These are phyloP conservation scores for Clarireedia monteithiana DNA, from an alignment of 2,329 filamentous ascomycete genomes.

Conservation along the genomic window DNA sequence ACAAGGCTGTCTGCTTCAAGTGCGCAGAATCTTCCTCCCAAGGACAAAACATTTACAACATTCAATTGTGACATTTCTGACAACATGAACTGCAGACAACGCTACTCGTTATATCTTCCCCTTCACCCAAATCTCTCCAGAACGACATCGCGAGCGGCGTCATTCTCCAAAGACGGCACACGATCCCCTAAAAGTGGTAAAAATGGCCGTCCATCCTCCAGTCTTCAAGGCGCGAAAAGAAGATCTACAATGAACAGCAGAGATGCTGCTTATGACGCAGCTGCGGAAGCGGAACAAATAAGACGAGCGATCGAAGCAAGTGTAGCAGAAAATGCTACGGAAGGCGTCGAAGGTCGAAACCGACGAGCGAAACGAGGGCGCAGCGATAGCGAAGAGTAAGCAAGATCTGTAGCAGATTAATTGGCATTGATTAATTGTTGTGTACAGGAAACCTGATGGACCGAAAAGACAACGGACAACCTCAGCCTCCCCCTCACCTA, in stretches of 20 bases:
- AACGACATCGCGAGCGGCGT: slow-evolving; percentile 53
- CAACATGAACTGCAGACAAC: slow-evolving; percentile 42
- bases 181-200: slow-evolving; percentile 48
- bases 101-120: slow-evolving; percentile 59
- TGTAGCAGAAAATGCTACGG: slow-evolving; percentile 57
- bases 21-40: slow-evolving; percentile 2
- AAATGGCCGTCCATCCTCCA: slow-evolving; percentile 43
- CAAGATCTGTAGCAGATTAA: slow-evolving; percentile 21
- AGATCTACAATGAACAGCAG: slow-evolving; percentile 97
- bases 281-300: slow-evolving; percentile 71
- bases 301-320: slow-evolving; percentile 90
- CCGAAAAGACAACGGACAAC: slow-evolving; percentile 78
- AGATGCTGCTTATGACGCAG: slow-evolving; percentile 74
- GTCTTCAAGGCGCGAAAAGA: slow-evolving; percentile 50
- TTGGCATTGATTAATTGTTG: slow-evolving; percentile 25
- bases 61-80: slow-evolving; percentile 30
- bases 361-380: slow-evolving; percentile 74
- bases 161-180: slow-evolving; percentile 54
- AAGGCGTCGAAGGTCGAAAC: slow-evolving; percentile 39
- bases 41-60: slow-evolving; percentile 10
- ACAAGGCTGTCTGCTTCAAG: slow-evolving; percentile 26
- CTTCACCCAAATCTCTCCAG: slow-evolving; percentile 46
- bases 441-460: slow-evolving; percentile 56
- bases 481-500: slow-evolving; percentile 62
- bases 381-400: slow-evolving; percentile 92